Percentiles rank a stretch among this genome's conserved stretches.
phyloP scores from a whole-genome alignment of 148 eudicot species.

The Cornus controversa region DNA sequence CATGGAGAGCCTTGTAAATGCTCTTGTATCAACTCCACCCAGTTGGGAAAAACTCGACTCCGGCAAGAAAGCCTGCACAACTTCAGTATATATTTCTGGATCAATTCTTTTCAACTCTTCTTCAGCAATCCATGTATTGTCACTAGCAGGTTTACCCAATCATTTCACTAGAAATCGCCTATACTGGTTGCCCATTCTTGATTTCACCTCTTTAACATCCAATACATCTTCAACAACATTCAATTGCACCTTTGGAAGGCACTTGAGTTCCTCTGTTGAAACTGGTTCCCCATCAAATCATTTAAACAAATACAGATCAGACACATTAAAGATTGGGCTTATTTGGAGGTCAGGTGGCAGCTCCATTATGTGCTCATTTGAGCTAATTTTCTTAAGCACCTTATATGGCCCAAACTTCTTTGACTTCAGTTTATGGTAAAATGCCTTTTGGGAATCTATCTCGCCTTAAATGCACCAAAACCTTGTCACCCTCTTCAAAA shows the following conservation, averaged over 20 bases:
- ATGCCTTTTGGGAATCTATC: too few species aligned
- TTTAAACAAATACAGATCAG: not conserved
- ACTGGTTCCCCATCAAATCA: not conserved
- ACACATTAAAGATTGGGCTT: not conserved
- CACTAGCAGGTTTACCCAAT: too few species aligned
- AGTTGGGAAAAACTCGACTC: too few species aligned
- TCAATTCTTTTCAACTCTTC: too few species aligned
- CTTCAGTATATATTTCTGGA: too few species aligned
- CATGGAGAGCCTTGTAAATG: too few species aligned
- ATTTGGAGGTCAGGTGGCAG: not conserved
- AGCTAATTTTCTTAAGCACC: not conserved
- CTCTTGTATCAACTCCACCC: too few species aligned
- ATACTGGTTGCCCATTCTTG: too few species aligned
- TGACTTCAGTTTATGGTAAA: not conserved
- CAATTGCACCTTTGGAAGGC: too few species aligned
- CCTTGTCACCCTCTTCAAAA: not conserved
- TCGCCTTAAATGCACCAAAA: not conserved
- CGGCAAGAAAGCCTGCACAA: too few species aligned
- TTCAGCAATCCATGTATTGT: too few species aligned
- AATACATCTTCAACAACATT: not conserved
- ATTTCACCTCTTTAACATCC: not conserved
- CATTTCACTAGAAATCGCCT: not conserved
- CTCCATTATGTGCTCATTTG: not conserved
- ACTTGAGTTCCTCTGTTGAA: too few species aligned
- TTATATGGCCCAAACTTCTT: not conserved